These are phyloP conservation scores for Tricholoma matsutake DNA, from an alignment of 768 basidiomycete species.

Conservation along the genomic window DNA sequence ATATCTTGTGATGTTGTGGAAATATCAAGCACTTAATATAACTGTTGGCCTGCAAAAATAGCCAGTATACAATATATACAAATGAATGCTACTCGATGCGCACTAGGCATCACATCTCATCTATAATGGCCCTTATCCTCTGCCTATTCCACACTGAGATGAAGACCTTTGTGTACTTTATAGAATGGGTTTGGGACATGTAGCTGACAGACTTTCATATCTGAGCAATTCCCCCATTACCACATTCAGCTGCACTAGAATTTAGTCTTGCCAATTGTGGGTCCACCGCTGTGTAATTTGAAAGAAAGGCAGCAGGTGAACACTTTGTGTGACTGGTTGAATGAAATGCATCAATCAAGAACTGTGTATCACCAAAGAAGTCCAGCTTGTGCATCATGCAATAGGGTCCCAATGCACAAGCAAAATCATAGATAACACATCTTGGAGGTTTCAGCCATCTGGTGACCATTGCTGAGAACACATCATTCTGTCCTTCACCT, in stretches of 20 bases:
- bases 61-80: too few species aligned
- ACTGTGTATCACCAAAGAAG: conserved; percentile 31
- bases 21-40: neutral
- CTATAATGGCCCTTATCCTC: neutral
- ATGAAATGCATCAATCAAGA: conserved; percentile 34
- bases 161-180: conserved; percentile 23
- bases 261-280: conserved; percentile 25
- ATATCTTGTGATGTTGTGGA: neutral
- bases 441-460: conserved; percentile 27
- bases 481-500: conserved; percentile 17
- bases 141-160: conserved; percentile 12
- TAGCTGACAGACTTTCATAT: conserved; percentile 28
- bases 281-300: conserved; percentile 24
- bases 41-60: too few species aligned
- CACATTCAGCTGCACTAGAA: conserved; percentile 34
- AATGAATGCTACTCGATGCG: too few species aligned
- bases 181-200: conserved; percentile 22
- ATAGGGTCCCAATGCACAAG: conserved; percentile 29
- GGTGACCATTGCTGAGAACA: conserved; percentile 17
- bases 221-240: conserved; percentile 23
- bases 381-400: conserved; percentile 20
- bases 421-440: conserved; percentile 30
- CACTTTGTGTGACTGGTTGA: conserved; percentile 32
- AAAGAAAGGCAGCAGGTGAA: conserved; percentile 25
- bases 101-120: too few species aligned